Evolutionary conservation across 2,329 filamentous ascomycete genomes (phyloP).

Genomic region (Ophiostoma triangulosporum): DNA sequence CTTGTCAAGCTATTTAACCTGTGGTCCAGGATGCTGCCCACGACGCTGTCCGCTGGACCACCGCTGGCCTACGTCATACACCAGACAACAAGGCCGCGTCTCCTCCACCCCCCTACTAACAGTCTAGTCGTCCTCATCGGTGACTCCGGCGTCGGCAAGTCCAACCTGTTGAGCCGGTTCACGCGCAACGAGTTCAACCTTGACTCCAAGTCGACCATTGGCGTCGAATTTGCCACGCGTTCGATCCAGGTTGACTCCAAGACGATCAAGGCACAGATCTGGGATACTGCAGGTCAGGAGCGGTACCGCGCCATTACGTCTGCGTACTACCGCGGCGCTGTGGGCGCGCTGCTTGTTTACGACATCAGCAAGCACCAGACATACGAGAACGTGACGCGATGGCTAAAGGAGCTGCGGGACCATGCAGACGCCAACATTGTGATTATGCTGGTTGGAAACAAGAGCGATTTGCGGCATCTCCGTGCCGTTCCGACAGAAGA

Average conservation of each 20-base stretch:
- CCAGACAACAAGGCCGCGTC: background rate
- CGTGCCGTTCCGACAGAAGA: conserved; percentile 95
- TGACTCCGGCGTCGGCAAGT: conserved; percentile 99
- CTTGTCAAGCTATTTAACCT: too few relatives aligned
- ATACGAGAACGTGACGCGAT: conserved; percentile 96
- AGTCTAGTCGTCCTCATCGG: conserved; percentile 87
- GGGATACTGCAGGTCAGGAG: conserved; percentile 98
- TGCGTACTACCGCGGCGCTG: conserved; percentile 95
- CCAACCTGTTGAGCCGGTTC: conserved; percentile 98
- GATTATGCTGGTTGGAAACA: conserved; percentile 99
- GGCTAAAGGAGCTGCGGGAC: conserved; percentile 96
- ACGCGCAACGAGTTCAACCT: conserved; percentile 99
- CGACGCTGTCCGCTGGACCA: too few relatives aligned
- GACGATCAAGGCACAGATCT: conserved; percentile 99
- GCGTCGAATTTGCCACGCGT: conserved; percentile 95
- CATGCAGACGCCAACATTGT: conserved; percentile 98
- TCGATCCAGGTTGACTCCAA: conserved; percentile 98
- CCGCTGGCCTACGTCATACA: background rate
- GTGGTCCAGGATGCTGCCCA: too few relatives aligned
- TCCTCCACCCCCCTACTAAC: too few relatives aligned
- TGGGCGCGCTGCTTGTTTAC: conserved; percentile 94
- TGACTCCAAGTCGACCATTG: conserved; percentile 98
- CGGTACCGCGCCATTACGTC: conserved; percentile 98
- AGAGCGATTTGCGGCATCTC: conserved; percentile 99
- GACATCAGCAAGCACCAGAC: conserved; percentile 99